Base-by-base conservation (phyloP, 352 stramenopile genomes). In the Phytophthora sansomeana region DNA sequence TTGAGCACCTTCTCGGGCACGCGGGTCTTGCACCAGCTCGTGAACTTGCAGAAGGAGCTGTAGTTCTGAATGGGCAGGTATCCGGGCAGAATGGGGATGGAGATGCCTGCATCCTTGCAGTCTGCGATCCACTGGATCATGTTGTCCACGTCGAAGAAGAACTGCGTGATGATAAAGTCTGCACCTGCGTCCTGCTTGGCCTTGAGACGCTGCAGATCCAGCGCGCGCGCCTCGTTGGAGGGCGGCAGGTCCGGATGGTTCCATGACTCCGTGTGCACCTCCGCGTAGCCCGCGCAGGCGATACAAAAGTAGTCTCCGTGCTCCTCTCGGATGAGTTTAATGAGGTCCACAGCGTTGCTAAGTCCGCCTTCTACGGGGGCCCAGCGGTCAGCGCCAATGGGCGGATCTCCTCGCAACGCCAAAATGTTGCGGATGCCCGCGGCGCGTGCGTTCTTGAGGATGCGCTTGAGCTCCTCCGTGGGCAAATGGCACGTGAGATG, bases 161-260 rank as follows among this genome's bases (percentile, higher is more conserved):
- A 99, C 90, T 99, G 97, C n/a, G 97, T 99, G 74, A 99, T 98
- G 74, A 99, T 98, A 28, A 99, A 98, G 68, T 99, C 96, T 28
- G 95, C 97, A 43, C 98, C 98, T 39, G 97, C 97, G 74, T 99
- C 97, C 62, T 93, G 83, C 66, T 98, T 99, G 30, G 95, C 75
- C 78, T 99, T 99, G 44, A 99, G 87, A 62, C 98, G 99, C 59
- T 90, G 82, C 75, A 99, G 91, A 77, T 99, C 97, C 28, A 92
- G 57, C 21, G 75, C 39, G 9, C 81, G 77, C n/a, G 83, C 79
- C 68, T 95, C 77, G 42, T 91, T 78, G 33, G 86, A 95, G 51
- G 87, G 87, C 43, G 85, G 87, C 54, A 94, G 59, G 44, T 96
- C 84, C 38, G 88, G 85, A 49, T 92, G 86, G 72, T 96, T 94